These are phyloP conservation scores for Termitomyces sp. DNA, from an alignment of 768 basidiomycete species.

Conservation along the genomic window DNA sequence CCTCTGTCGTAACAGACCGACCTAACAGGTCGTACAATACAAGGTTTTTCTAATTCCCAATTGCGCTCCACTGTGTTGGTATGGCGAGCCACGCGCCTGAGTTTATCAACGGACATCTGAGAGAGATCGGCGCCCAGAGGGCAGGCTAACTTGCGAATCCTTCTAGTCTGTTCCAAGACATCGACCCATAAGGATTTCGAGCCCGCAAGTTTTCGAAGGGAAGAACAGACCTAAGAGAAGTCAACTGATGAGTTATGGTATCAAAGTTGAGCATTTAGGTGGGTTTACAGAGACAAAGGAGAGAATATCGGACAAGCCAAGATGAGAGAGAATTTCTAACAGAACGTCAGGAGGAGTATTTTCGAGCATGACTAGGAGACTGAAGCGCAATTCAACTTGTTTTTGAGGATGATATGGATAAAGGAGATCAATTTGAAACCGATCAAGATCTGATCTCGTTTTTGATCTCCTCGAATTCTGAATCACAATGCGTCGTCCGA, in stretches of 20 bases:
- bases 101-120: background rate
- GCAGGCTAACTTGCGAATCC: background rate
- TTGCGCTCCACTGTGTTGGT: background rate
- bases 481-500: background rate
- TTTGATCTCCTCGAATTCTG: no score
- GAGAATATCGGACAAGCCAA: no score
- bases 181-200: background rate
- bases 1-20: background rate
- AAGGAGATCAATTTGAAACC: no score
- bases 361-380: no score
- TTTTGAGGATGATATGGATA: no score
- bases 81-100: background rate
- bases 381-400: no score
- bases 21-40: background rate
- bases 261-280: no score
- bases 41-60: background rate
- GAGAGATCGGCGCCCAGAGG: background rate
- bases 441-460: no score
- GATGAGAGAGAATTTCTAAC: no score
- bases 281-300: no score
- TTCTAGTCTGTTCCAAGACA: background rate
- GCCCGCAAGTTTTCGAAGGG: slow-evolving; percentile 4
- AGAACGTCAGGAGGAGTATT: no score
- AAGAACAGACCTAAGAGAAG: slow-evolving; percentile 7
- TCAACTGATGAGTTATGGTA: no score